A percentile compares a stretch with the other conserved stretches of the same genome.
Conservation (phyloP, 768 basidiomycete species). For the Ramaria sp. region DNA sequence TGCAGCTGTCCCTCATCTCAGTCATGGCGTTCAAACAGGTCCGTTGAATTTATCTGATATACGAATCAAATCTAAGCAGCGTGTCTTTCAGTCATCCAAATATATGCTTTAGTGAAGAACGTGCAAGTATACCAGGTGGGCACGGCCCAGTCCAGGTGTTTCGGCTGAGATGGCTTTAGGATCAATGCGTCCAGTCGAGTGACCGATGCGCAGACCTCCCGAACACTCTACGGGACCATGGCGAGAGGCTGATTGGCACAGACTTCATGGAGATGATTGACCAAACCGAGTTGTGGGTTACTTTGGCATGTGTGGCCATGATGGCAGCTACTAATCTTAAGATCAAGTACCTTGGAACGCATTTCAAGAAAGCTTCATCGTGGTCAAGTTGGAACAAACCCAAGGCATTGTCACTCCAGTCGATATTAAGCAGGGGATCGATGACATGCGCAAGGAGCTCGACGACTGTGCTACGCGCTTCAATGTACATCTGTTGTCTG, state of each 20-base stretch:
- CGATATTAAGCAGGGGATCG: conserved; percentile 32
- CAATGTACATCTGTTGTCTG: conserved; percentile 18
- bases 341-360: conserved; percentile 8
- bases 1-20: too few relatives aligned
- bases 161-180: conserved; percentile 11
- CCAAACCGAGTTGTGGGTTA: conserved; percentile 24
- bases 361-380: conserved; percentile 23
- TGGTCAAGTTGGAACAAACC: conserved; percentile 28
- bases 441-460: conserved; percentile 28
- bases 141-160: not conserved
- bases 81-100: conserved; percentile 18
- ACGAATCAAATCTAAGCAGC: too few relatives aligned
- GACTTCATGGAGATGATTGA: conserved; percentile 22
- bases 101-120: conserved; percentile 23
- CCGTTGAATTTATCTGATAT: not conserved
- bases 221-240: conserved; percentile 23
- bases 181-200: conserved; percentile 28
- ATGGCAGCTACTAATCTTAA: not conserved
- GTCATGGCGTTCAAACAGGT: not conserved
- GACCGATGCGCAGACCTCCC: conserved; percentile 23
- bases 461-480: conserved; percentile 27
- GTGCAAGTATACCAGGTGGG: conserved; percentile 30
- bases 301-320: not conserved
- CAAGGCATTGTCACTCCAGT: conserved; percentile 27
- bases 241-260: conserved; percentile 23